Conservation (phyloP, 768 basidiomycete genomes). For the Galerina sulciceps region DNA sequence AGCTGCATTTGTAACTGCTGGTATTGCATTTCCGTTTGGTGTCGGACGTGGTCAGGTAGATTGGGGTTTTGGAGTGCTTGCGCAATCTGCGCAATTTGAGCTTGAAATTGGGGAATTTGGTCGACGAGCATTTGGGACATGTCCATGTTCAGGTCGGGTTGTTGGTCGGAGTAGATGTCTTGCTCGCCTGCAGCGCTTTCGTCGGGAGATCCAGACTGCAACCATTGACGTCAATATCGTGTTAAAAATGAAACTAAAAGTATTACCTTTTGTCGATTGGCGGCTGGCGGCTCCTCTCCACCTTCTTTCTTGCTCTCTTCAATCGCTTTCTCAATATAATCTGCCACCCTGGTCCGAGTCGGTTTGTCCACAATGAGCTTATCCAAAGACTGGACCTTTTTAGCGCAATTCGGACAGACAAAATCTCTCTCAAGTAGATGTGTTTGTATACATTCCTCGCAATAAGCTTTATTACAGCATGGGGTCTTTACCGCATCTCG, state of each 20-base stretch:
- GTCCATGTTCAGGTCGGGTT: conserved; percentile 66
- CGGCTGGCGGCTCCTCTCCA: conserved; percentile 42
- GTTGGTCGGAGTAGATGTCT: conserved; percentile 76
- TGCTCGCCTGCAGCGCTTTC: conserved; percentile 40
- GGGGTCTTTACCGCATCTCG: conserved; percentile 95
- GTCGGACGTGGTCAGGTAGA: conserved; percentile 72
- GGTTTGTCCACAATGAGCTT: conserved; percentile 83
- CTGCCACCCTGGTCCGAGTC: conserved; percentile 73
- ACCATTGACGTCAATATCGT: background rate
- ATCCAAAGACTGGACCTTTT: conserved; percentile 88
- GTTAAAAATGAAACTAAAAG: background rate
- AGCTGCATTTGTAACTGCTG: conserved; percentile 81
- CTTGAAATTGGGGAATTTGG: conserved; percentile 82
- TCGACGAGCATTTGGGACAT: conserved; percentile 74
- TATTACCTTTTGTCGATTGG: conserved; percentile 42
- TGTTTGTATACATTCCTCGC: conserved; percentile 97
- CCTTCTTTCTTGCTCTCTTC: conserved; percentile 77
- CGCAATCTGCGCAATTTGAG: conserved; percentile 81
- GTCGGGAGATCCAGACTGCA: conserved; percentile 23
- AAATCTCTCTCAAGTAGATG: conserved; percentile 95
- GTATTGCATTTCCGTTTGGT: conserved; percentile 82
- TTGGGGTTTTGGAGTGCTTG: conserved; percentile 80
- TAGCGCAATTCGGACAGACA: conserved; percentile 87
- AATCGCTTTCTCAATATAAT: conserved; percentile 82
- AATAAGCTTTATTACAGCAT: conserved; percentile 89